Conservation (phyloP, 495 filamentous ascomycete genomes). For the Penicillium silybi region DNA sequence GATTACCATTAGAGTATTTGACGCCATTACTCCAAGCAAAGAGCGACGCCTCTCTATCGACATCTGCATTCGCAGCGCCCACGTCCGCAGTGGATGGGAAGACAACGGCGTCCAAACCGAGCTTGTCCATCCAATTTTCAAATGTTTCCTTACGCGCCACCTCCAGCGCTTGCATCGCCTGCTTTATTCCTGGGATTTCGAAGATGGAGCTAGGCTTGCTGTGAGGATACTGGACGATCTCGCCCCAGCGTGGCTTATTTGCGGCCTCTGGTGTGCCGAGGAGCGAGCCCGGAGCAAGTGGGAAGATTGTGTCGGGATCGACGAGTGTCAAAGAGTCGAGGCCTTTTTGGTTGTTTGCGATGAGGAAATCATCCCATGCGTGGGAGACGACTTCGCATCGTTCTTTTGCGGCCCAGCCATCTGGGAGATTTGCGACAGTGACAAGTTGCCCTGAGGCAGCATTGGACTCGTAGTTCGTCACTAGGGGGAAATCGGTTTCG, state of each 20-base stretch:
- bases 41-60: constrained; percentile 18
- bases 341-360: constrained; percentile 22
- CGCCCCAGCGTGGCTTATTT: constrained; percentile 28
- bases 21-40: constrained; percentile 36
- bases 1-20: constrained; percentile 35
- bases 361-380: constrained; percentile 35
- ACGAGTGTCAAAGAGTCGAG: constrained; percentile 24
- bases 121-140: constrained; percentile 33
- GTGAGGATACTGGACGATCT: constrained; percentile 32
- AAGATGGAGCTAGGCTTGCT: constrained; percentile 22
- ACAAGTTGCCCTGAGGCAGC: constrained; percentile 26
- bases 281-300: constrained; percentile 28
- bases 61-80: constrained; percentile 28
- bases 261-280: constrained; percentile 27
- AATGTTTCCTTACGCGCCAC: constrained; percentile 28
- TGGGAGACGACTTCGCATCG: constrained; percentile 32
- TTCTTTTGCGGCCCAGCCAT: constrained; percentile 30
- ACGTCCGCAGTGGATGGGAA: constrained; percentile 34
- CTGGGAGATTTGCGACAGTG: constrained; percentile 29
- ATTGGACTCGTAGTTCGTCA: constrained; percentile 29
- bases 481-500: constrained; percentile 32
- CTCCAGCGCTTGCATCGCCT: constrained; percentile 27
- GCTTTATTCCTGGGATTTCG: constrained; percentile 23
- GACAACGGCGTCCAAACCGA: constrained; percentile 31
- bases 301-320: constrained; percentile 31